Evolutionary conservation across 108 stramenopile genomes (phyloP).

Genomic region (Nitzschia putrida): DNA sequence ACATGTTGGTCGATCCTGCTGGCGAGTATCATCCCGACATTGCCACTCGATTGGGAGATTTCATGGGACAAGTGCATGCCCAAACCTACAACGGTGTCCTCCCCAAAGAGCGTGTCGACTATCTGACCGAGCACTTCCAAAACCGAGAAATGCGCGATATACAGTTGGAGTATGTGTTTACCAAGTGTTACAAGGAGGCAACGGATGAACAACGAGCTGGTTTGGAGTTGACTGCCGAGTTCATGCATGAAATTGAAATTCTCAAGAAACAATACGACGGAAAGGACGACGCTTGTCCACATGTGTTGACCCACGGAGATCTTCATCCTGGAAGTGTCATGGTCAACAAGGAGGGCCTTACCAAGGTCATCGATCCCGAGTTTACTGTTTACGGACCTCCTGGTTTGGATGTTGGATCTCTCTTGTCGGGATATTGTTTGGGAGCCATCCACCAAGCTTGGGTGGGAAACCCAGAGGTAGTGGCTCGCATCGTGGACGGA

Average conservation of each 20-base stretch:
- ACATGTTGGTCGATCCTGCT: slow-evolving; percentile 52
- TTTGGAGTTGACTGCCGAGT: slow-evolving; percentile 52
- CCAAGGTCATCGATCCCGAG: slow-evolving; percentile 83
- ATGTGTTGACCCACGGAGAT: slow-evolving; percentile 78
- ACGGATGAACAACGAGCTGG: slow-evolving; percentile 64
- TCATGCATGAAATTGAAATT: slow-evolving; percentile 60
- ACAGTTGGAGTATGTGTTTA: slow-evolving; percentile 81
- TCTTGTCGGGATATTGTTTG: slow-evolving; percentile 70
- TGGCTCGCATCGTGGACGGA: slow-evolving; percentile 46
- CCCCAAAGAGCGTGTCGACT: slow-evolving; percentile 45
- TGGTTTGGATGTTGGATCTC: slow-evolving; percentile 79
- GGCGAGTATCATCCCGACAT: slow-evolving; percentile 44
- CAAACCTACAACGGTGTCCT: slow-evolving; percentile 64
- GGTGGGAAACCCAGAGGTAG: slow-evolving; percentile 37
- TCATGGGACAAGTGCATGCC: slow-evolving; percentile 76
- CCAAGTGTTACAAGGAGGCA: slow-evolving; percentile 76
- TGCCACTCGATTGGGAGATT: slow-evolving; percentile 62
- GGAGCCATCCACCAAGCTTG: slow-evolving; percentile 71
- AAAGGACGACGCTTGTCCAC: slow-evolving; percentile 27
- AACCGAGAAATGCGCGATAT: slow-evolving; percentile 78
- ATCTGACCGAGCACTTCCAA: slow-evolving; percentile 59
- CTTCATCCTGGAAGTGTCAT: slow-evolving; percentile 84
- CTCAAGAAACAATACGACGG: slow-evolving; percentile 72
- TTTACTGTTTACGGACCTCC: slow-evolving; percentile 83
- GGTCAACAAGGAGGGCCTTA: slow-evolving; percentile 46